Base-by-base conservation (phyloP, 306 rosid genomes). In the Quercus suber region DNA sequence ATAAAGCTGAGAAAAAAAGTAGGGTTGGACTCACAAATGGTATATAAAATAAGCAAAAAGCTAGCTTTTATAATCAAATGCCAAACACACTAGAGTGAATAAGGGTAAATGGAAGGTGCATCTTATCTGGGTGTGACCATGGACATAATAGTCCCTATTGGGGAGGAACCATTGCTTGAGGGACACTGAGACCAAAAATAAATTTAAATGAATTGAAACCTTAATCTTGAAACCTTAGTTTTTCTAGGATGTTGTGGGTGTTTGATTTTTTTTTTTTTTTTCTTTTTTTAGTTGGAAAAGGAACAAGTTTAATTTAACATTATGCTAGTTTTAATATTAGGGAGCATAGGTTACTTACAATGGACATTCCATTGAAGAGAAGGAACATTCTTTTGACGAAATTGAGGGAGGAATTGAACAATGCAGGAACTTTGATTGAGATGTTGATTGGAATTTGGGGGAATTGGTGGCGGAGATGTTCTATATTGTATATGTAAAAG, bases 381-480 rank as follows among this genome's bases (percentile, higher is more conserved):
- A 69, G 31, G 82, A 75, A 45, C 45, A 15, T 68, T 1, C 58
- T 58, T 21, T 10, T 4, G 55, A 33, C 21, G 73, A 57, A n/a
- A 49, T 61, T 65, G 20, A 31, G 45, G 87, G 72, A 31, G 61
- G 85, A 74, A 41, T 55, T 52, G 68, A 67, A 76, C 67, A 55
- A 81, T 76, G 78, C 73, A 60, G 53, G 33, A 71, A 71, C 51
- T 73, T 81, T 63, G 4, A 74, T 31, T 10, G 73, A 51, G 33
- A 27, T 52, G 12, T 75, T 79, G 78, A 76, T 76, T 41, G 80
- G 73, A 49, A 83, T 73, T 57, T 82, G 83, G 90, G 83, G 81
- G 87, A 88, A 69, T 78, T 89, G 89, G 94, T 90, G 17, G 56
- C 89, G 82, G 86, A 82, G 76, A 79, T 76, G 69, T 49, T 17